Evolutionary conservation across 805 yeast genomes (phyloP), one percentile per base, ranked within the genome.

Genomic region (Suhomyces sp.): DNA sequence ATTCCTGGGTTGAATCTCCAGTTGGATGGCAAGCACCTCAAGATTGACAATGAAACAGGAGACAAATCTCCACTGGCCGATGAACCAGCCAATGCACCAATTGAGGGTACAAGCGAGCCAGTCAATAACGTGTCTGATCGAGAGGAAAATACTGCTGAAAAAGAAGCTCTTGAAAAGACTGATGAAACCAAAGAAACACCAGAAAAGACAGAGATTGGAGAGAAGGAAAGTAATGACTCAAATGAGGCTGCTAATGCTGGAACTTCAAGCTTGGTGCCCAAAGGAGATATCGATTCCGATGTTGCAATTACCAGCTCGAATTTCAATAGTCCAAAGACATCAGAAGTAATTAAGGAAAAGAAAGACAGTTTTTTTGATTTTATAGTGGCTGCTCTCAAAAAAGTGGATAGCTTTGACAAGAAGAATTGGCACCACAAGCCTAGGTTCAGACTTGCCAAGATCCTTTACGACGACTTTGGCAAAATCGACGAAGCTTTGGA

Each of bases 381-480:
- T 10, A 67, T 86, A 3, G 68, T 86, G 1, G 63, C 62, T 0
- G 66, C 82, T 6, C 65, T 89, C 40, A 69, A 69, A 39, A 79
- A 72, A 51, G 62, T 89, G 2, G 66, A 78, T 15, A 47, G 71
- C 0, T 68, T 80, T 9, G 98, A 93, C 64, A 91, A 87, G 63
- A 88, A 85, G 63, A 88, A 84, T 49, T 91, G 97, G 97, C 96
- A 91, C 49, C 98, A 94, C 63, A 80, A 87, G 49, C 96, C 97
- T 1, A 76, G 81, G 2, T 91, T 79, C 61, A 74, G 91, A 55
- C 71, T 88, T 13, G 90, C 97, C 0, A 75, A 70, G 49, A 83
- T 92, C 9, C 68, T 75, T 15, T 77, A 71, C 48, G 81, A 83
- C 1, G 86, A 83, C 3, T 75, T 82, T 39, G 66, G 75, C 1